phyloP scores from a whole-genome alignment of 1,284 basidiomycete genomes.

The Pisolithus thermaeus region DNA sequence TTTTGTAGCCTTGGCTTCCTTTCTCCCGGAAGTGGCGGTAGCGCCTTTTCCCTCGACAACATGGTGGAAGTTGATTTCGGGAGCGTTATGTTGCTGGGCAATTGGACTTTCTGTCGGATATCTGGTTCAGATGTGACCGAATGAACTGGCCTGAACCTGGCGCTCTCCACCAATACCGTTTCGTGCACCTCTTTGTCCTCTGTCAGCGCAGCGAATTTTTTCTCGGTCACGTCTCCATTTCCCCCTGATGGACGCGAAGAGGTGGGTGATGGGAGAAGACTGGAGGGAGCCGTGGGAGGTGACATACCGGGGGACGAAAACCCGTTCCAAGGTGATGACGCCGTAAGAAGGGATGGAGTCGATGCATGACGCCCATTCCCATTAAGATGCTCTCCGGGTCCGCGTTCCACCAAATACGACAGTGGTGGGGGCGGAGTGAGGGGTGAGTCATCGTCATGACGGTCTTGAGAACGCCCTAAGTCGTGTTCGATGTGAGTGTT shows the following conservation, averaged over 20 bases:
- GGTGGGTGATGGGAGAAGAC: constrained; percentile 64
- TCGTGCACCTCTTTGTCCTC: constrained; percentile 34
- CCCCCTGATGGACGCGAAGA: constrained; percentile 57
- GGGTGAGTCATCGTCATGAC: constrained; percentile 61
- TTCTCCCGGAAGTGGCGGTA: constrained; percentile 70
- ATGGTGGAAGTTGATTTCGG: constrained; percentile 27
- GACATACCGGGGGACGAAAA: constrained; percentile 54
- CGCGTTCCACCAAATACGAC: constrained; percentile 74
- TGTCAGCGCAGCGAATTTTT: constrained; percentile 32
- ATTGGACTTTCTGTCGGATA: constrained; percentile 42
- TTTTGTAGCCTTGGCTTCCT: constrained; percentile 35
- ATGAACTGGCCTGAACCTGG: constrained; percentile 38
- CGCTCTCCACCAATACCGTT: constrained; percentile 29
- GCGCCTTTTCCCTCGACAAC: constrained; percentile 61
- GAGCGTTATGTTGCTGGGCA: constrained; percentile 26
- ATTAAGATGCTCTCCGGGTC: constrained; percentile 41
- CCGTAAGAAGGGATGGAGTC: constrained; percentile 59
- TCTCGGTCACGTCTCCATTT: constrained; percentile 47
- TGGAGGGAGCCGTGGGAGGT: constrained; percentile 67
- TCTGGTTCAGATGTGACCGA: constrained; percentile 55
- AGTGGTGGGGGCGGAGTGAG: constrained; percentile 81
- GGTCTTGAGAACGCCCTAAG: constrained; percentile 34
- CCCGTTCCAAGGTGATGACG: constrained; percentile 48
- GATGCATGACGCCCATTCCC: constrained; percentile 53
- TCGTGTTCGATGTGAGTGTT: constrained; percentile 10